These are phyloP conservation scores for Diaporthe ilicicola DNA, from an alignment of 2,329 filamentous ascomycete genomes.

Conservation along the genomic window DNA sequence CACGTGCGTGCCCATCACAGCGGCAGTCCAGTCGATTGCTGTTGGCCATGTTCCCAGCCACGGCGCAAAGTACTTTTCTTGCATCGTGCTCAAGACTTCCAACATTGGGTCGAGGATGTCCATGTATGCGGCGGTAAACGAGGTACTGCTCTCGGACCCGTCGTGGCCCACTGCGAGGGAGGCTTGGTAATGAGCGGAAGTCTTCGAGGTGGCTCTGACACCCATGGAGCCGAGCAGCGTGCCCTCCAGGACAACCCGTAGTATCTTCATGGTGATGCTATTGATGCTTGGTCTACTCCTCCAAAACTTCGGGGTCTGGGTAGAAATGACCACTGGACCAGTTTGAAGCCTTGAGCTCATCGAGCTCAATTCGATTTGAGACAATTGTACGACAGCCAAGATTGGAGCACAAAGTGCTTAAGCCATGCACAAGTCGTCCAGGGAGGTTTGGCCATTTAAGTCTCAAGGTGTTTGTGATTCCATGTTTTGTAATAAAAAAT, in stretches of 20 bases:
- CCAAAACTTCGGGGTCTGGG: background rate
- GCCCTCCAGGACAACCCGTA: background rate
- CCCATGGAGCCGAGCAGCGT: constrained; percentile 17
- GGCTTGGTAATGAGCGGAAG: background rate
- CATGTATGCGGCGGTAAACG: constrained; percentile 12
- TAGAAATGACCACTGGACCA: background rate
- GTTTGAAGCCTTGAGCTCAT: background rate
- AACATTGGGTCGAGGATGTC: constrained; percentile 58
- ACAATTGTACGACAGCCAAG: background rate
- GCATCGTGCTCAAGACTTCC: constrained; percentile 71
- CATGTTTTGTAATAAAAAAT: constrained; percentile 11
- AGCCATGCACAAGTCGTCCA: background rate
- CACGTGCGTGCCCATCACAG: constrained; percentile 82
- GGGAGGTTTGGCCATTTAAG: background rate
- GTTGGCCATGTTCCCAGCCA: constrained; percentile 85
- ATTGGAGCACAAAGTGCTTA: background rate
- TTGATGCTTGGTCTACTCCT: background rate
- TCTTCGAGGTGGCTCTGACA: background rate
- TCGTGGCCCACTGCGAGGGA: background rate
- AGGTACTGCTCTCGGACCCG: background rate
- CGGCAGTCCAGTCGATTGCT: constrained; percentile 93
- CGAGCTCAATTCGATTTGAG: constrained; percentile 2
- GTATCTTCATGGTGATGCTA: background rate
- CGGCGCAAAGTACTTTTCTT: constrained; percentile 78
- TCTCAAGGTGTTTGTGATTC: background rate